These are phyloP conservation scores for Maudiozyma turicensis DNA, from an alignment of 805 yeast genomes.

Conservation along the genomic window DNA sequence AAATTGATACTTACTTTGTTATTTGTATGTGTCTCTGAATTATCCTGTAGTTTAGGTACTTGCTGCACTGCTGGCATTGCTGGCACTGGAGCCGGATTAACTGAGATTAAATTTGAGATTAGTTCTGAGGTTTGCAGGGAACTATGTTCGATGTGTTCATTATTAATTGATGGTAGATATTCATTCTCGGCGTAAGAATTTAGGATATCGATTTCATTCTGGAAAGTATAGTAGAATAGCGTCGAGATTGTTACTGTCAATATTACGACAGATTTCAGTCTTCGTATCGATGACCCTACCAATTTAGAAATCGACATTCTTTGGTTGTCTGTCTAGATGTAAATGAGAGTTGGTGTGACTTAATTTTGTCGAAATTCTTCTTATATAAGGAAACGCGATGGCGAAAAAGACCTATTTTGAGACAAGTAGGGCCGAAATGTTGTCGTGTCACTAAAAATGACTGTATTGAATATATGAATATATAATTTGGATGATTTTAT, in stretches of 20 bases:
- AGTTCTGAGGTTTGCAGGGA: background rate
- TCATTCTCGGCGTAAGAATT: conserved; percentile 31
- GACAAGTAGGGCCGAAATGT: too few species aligned
- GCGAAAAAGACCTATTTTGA: too few species aligned
- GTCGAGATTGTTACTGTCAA: conserved; percentile 22
- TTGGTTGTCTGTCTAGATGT: background rate
- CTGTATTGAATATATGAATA: too few species aligned
- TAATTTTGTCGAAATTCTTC: too few species aligned
- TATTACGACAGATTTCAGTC: conserved; percentile 21
- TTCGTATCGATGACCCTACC: conserved; percentile 10
- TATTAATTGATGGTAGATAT: conserved; percentile 24
- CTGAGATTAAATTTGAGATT: background rate
- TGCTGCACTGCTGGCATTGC: background rate
- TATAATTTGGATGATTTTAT: too few species aligned
- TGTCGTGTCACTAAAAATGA: too few species aligned
- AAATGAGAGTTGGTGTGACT: too few species aligned
- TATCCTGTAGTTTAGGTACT: background rate
- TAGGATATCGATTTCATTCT: conserved; percentile 28
- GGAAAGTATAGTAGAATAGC: conserved; percentile 28
- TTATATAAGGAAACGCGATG: too few species aligned
- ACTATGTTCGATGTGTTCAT: background rate
- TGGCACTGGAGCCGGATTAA: background rate
- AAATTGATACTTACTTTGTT: background rate
- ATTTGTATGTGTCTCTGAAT: background rate
- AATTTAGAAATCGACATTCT: conserved; percentile 12